Base-by-base conservation (phyloP, 306 rosid genomes). In the Citrullus mucosospermus region DNA sequence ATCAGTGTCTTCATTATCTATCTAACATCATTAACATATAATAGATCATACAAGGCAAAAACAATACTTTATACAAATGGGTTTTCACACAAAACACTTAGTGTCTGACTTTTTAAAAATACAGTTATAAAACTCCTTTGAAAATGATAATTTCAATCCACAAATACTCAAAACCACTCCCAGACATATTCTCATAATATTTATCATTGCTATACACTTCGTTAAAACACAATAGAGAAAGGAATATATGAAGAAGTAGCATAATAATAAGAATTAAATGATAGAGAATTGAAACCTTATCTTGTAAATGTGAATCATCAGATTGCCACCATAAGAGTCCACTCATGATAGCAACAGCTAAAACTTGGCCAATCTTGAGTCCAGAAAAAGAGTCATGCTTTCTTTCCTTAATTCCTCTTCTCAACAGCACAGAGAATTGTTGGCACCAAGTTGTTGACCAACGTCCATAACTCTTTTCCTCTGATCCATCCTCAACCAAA, bases 371-470 rank as follows among this genome's bases (percentile, higher is more conserved):
- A 66, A 93, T 81, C 53, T 80, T 80, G 46, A 91, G 80, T 51
- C 56, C 69, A 43, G 93, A 90, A 79, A 93, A 91, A 7, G 91
- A 76, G 48, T 89, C 87, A 22, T 87, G 75, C 73, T 30, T 88
- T 63, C 91, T 86, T 84, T 92, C 93, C 72, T 87, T 90, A 28
- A 92, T n/a, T 60, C 91, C 93, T 89, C 93, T 89, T 75, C 84
- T 89, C 38, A 88, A 79, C 18, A 92, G 79, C 22, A 89, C 93
- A 22, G 28, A 32, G 61, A 90, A 89, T 72, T 92, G 96, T 75
- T 92, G 92, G 32, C 83, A 80, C 97, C 97, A 92, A 43, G 83
- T 84, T 5, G 93, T 86, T 10, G 91, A 80, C 96, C 97, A 92
- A 58, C 80, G 85, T 6, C 46, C 83, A 66, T 55, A 84, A 3